Conservation (phyloP, 1,284 basidiomycete genomes). For the Ustilago tritici region DNA sequence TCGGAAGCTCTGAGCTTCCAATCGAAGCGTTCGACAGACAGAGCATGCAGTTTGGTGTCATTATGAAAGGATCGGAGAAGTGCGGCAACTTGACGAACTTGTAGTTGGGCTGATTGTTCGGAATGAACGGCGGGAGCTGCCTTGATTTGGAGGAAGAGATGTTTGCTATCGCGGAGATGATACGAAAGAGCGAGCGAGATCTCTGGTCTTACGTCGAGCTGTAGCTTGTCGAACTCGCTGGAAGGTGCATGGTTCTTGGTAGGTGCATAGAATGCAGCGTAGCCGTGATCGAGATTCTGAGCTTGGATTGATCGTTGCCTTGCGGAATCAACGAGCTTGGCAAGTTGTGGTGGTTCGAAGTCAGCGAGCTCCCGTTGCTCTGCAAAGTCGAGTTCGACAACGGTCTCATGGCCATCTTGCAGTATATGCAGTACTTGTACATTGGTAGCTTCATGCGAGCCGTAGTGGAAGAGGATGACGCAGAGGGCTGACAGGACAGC, state of each 20-base stretch:
- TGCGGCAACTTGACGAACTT: slow-evolving; percentile 49
- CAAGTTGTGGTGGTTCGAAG: slow-evolving; percentile 19
- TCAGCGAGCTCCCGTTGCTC: slow-evolving; percentile 16
- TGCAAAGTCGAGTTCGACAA: slow-evolving; percentile 47
- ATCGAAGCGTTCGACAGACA: slow-evolving; percentile 40
- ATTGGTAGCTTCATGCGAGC: slow-evolving; percentile 47
- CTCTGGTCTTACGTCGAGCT: slow-evolving; percentile 23
- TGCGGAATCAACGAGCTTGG: slow-evolving; percentile 14
- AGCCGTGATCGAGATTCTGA: slow-evolving; percentile 28
- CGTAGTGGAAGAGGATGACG: slow-evolving; percentile 45
- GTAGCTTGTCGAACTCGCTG: slow-evolving; percentile 21
- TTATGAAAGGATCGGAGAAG: slow-evolving; percentile 41
- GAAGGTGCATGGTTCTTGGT: background rate
- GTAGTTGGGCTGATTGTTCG: slow-evolving; percentile 45
- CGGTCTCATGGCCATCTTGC: slow-evolving; percentile 11
- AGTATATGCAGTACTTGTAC: slow-evolving; percentile 32
- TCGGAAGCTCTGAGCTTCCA: slow-evolving; percentile 50
- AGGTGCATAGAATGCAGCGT: slow-evolving; percentile 35
- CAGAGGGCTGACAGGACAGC: slow-evolving; percentile 46
- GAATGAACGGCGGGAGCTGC: slow-evolving; percentile 53
- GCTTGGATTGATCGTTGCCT: slow-evolving; percentile 5
- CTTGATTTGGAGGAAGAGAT: slow-evolving; percentile 34
- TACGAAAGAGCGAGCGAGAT: slow-evolving; percentile 41
- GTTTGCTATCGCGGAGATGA: background rate
- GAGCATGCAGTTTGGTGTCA: slow-evolving; percentile 36